These are phyloP conservation scores for Colletotrichum eleusines DNA, from an alignment of 2,329 filamentous ascomycete genomes.

Conservation along the genomic window DNA sequence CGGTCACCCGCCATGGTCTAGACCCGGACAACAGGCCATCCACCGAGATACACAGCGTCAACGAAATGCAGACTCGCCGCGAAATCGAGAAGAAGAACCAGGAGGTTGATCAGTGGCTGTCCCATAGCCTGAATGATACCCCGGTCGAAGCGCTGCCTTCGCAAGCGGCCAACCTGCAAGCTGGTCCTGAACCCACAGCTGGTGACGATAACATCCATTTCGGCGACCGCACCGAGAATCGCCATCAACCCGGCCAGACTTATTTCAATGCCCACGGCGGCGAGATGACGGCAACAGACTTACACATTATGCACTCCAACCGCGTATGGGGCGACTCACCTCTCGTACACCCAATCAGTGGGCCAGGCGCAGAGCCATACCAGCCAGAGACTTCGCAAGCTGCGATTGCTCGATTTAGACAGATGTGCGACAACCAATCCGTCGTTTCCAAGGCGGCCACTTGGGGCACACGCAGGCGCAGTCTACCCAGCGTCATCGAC, in stretches of 20 bases:
- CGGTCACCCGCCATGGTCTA: slow-evolving; percentile 59
- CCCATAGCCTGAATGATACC: slow-evolving; percentile 46
- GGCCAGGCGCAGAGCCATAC: slow-evolving; percentile 47
- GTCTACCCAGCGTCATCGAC: slow-evolving; percentile 70
- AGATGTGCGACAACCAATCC: slow-evolving; percentile 68
- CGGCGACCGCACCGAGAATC: slow-evolving; percentile 64
- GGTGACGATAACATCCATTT: slow-evolving; percentile 56
- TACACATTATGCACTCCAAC: slow-evolving; percentile 62
- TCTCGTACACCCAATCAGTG: slow-evolving; percentile 58
- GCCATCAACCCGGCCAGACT: slow-evolving; percentile 60
- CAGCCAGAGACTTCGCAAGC: slow-evolving; percentile 66
- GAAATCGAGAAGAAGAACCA: slow-evolving; percentile 61
- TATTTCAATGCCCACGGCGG: slow-evolving; percentile 61
- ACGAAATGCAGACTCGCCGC: slow-evolving; percentile 59
- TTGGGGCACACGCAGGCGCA: slow-evolving; percentile 76
- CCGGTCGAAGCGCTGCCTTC: slow-evolving; percentile 24
- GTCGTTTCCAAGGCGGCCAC: slow-evolving; percentile 74
- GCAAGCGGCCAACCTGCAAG: slow-evolving; percentile 16
- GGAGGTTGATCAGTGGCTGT: slow-evolving; percentile 65
- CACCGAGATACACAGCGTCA: slow-evolving; percentile 61
- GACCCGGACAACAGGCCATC: slow-evolving; percentile 60
- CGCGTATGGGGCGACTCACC: slow-evolving; percentile 65
- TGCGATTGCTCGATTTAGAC: slow-evolving; percentile 66
- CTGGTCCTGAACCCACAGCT: slow-evolving; percentile 34
- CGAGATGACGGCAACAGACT: slow-evolving; percentile 59